A percentile compares a stretch with the other conserved stretches of the same genome.
Evolutionary conservation across 305 asterid species (phyloP).

Genomic region (Ajuga reptans): DNA sequence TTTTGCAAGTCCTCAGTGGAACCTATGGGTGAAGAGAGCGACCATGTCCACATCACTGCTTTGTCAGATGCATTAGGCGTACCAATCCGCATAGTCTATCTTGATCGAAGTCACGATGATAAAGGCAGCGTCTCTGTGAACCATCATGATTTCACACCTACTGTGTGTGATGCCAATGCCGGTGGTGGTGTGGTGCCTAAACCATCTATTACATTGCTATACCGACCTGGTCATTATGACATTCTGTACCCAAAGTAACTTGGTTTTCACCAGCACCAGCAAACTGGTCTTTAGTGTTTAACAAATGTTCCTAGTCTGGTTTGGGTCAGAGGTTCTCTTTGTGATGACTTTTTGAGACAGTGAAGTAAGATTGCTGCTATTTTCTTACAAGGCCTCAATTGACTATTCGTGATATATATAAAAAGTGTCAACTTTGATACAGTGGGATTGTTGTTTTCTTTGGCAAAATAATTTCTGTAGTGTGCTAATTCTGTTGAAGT

Average conservation of each 20-base stretch:
- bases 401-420: not conserved
- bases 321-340: not conserved
- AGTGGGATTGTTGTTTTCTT: too few species aligned
- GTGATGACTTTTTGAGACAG: not conserved
- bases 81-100: conserved; percentile 77
- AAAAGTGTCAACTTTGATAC: too few species aligned
- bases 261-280: conserved; percentile 2
- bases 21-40: conserved; percentile 99
- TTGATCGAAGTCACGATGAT: conserved; percentile 79
- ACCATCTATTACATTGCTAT: conserved; percentile 69
- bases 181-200: conserved; percentile 26
- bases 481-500: too few species aligned
- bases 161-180: not conserved
- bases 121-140: conserved; percentile 65
- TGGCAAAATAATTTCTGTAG: too few species aligned
- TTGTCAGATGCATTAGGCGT: conserved; percentile 89
- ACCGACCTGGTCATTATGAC: conserved; percentile 95
- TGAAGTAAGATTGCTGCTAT: conserved; percentile 7
- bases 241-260: conserved; percentile 63
- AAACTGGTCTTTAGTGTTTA: conserved; percentile 8
- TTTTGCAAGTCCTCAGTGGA: conserved; percentile 96
- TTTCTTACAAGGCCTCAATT: not conserved
- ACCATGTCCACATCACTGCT: conserved; percentile 89
- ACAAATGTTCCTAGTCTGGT: not conserved
- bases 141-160: conserved; percentile 84